Base-by-base conservation (phyloP, 164 flowering plant species). In the Amborella trichopoda region DNA sequence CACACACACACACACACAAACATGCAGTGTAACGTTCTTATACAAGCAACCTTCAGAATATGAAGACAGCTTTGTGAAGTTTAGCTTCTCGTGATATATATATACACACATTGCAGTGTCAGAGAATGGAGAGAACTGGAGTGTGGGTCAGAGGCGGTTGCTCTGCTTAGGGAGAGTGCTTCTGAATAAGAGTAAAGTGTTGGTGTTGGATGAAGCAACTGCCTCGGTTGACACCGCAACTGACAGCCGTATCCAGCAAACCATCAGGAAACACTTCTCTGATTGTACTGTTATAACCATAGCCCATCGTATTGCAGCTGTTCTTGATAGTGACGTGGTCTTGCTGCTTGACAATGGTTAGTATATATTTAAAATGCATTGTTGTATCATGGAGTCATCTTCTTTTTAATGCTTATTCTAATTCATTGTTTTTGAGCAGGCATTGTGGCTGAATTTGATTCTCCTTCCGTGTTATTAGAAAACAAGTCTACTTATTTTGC, bases 41-140 rank as follows among this genome's bases (percentile, higher is more conserved):
- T n/a, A n/a, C n/a, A n/a, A n/a, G n/a, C n/a, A n/a, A n/a, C n/a
- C n/a, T n/a, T n/a, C n/a, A n/a, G n/a, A n/a, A n/a, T n/a, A n/a
- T n/a, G n/a, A n/a, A n/a, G n/a, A n/a, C n/a, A n/a, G n/a, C n/a
- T n/a, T n/a, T n/a, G n/a, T n/a, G n/a, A n/a, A n/a, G n/a, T n/a
- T n/a, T n/a, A n/a, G n/a, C n/a, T n/a, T n/a, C n/a, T n/a, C n/a
- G n/a, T n/a, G n/a, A n/a, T n/a, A n/a, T n/a, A n/a, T n/a, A n/a
- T n/a, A n/a, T n/a, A n/a, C n/a, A n/a, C n/a, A n/a, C n/a, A n/a
- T 16, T 42, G 26, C 46, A 42, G 46, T 42, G 46, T 13, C 25
- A 20, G 46, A 42, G 25, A 42, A 42, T 23, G 46, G 46, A 42
- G 46, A 42, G 46, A 42, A 42, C 23, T 42, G 46, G 46, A 42